Percentiles rank a stretch among this genome's conserved stretches.
phyloP scores from a whole-genome alignment of 345 rosid genomes.

The Aurinia saxatilis region DNA sequence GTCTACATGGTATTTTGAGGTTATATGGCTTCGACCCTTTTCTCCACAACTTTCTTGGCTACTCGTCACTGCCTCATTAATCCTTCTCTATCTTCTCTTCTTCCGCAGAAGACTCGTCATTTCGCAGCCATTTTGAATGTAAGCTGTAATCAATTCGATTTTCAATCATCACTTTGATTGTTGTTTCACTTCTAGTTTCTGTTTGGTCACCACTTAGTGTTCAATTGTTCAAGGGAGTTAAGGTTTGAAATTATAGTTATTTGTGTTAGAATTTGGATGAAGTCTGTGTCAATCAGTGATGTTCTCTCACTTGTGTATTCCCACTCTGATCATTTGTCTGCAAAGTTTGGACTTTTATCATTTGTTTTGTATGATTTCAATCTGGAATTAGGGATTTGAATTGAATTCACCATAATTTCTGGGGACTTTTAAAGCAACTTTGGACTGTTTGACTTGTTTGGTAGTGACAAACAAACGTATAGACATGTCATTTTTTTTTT shows the following conservation, averaged over 20 bases:
- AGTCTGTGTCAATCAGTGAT: too few species aligned
- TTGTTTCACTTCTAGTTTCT: neutral
- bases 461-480: neutral
- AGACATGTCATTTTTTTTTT: too few species aligned
- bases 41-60: slow-evolving; percentile 27
- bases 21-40: slow-evolving; percentile 41
- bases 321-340: neutral
- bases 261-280: neutral
- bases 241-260: neutral
- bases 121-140: slow-evolving; percentile 36
- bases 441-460: neutral
- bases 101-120: slow-evolving; percentile 21
- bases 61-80: slow-evolving; percentile 33
- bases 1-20: neutral
- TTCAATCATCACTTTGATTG: neutral
- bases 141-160: slow-evolving; percentile 10
- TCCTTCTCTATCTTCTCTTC: slow-evolving; percentile 19
- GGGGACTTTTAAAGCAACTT: neutral
- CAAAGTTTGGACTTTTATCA: neutral
- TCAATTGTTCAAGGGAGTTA: neutral
- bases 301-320: neutral
- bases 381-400: neutral
- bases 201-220: neutral
- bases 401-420: neutral
- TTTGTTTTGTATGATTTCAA: neutral